Evolutionary conservation across 805 yeast species (phyloP), one percentile per base, ranked within the genome.

Genomic region (Saccharomycopsis sp.): DNA sequence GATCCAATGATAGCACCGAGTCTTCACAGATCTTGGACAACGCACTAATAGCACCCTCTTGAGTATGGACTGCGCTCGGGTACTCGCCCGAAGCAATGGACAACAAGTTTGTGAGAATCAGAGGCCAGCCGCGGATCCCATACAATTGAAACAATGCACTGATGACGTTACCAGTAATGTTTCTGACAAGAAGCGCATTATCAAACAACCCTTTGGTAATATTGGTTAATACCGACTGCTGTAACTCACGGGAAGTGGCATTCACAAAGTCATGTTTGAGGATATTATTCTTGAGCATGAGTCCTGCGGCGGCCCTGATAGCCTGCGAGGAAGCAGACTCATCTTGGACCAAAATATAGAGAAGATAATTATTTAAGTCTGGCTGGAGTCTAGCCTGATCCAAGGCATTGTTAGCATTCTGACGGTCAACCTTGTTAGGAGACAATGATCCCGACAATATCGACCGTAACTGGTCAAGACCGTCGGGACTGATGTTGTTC

Each of bases 1-100:
- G 71, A 67, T 89, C 91, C 59, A 94, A 78, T 42, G 79, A 72
- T 52, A 75, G 74, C 7, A 84, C 83, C 25, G 89, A 83, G 72
- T 94, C 99, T 69, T 94, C 99, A 75, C 97, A 89, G 55, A 94
- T 87, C 70, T 92, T 90, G 44, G 87, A 78, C 61, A 94, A 75
- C 0, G 97, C 92, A 63, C 87, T 78, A 70, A 89, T 81, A 0
- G 96, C 88, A 49, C 94, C 92, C 65, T 85, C 90, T 67, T 81
- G 84, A 2, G 81, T 73, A 52, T 65, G 67, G 47, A 70, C 66
- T 0, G 74, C 67, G n/a, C 68, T 66, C 29, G 81, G 76, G 12
- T 76, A 78, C 5, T 73, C 70, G 57, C 77, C 69, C 47, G 78
- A 76, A 3, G 87, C 79, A 67, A 91, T 72, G 55, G 80, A 81